phyloP scores from a whole-genome alignment of 257 asterid genomes.

The Catharanthus roseus region DNA sequence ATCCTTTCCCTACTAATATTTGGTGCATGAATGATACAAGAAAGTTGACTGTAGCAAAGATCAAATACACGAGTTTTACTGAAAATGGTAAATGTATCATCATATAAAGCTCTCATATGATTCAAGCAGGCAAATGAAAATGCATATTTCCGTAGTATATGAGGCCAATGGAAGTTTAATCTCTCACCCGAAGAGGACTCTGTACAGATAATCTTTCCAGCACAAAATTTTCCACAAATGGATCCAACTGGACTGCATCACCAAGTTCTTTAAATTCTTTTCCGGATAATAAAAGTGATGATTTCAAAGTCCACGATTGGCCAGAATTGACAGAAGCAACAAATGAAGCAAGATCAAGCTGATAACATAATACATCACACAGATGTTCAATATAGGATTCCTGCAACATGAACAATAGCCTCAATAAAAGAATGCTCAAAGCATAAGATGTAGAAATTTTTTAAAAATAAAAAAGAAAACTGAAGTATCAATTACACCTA shows the following conservation, averaged over 20 bases:
- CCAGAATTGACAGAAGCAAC: conserved; percentile 91
- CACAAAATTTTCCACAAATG: conserved; percentile 95
- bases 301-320: conserved; percentile 78
- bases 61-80: neutral
- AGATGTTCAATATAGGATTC: conserved; percentile 80
- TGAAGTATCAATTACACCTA: too few species aligned
- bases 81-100: conserved; percentile 6
- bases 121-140: neutral
- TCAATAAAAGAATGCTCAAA: conserved; percentile 12
- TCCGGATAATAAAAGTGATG: conserved; percentile 72
- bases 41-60: neutral
- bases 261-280: conserved; percentile 39
- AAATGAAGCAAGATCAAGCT: conserved; percentile 91
- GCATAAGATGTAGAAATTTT: neutral
- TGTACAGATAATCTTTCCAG: conserved; percentile 88
- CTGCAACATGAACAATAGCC: conserved; percentile 41
- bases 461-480: conserved; percentile 3
- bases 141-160: neutral
- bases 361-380: conserved; percentile 88
- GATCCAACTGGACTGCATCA: conserved; percentile 58
- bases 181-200: conserved; percentile 89
- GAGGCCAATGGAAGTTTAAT: neutral
- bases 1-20: neutral
- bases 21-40: neutral
- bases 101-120: neutral